These are phyloP conservation scores for Curvularia lunata DNA, from an alignment of 2,329 filamentous ascomycete genomes.

Conservation along the genomic window DNA sequence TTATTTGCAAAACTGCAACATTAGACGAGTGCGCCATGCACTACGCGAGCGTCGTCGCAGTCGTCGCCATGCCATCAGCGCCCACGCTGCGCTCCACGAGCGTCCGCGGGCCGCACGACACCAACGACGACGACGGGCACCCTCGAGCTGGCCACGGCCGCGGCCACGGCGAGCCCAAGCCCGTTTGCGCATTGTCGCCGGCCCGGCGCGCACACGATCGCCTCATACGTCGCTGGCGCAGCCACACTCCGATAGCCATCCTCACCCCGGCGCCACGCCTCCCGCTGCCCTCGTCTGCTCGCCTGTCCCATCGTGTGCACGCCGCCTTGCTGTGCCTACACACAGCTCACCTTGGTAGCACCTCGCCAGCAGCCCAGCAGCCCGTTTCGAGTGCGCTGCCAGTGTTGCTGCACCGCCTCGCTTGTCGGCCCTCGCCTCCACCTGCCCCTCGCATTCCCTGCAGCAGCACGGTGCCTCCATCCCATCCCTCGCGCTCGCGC, in stretches of 20 bases:
- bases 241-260: background rate
- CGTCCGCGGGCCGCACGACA: background rate
- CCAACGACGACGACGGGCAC: background rate
- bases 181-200: slow-evolving; percentile 22
- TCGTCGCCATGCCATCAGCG: slow-evolving; percentile 18
- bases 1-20: slow-evolving; percentile 26
- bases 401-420: slow-evolving; percentile 12
- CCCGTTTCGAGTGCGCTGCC: slow-evolving; percentile 2
- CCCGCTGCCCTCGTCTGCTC: background rate
- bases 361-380: background rate
- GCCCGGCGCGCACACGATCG: slow-evolving; percentile 24
- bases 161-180: slow-evolving; percentile 15
- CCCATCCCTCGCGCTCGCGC: slow-evolving; percentile 10
- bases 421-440: slow-evolving; percentile 17
- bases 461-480: slow-evolving; percentile 10
- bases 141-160: background rate
- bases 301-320: background rate
- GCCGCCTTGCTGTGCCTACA: no score
- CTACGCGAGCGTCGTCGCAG: background rate
- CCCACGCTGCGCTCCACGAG: background rate
- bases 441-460: slow-evolving; percentile 15
- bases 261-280: background rate
- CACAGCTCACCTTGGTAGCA: no score
- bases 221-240: background rate
- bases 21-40: slow-evolving; percentile 20